Evolutionary conservation across 352 stramenopile genomes (phyloP).

Genomic region (Phytopythium montanum): DNA sequence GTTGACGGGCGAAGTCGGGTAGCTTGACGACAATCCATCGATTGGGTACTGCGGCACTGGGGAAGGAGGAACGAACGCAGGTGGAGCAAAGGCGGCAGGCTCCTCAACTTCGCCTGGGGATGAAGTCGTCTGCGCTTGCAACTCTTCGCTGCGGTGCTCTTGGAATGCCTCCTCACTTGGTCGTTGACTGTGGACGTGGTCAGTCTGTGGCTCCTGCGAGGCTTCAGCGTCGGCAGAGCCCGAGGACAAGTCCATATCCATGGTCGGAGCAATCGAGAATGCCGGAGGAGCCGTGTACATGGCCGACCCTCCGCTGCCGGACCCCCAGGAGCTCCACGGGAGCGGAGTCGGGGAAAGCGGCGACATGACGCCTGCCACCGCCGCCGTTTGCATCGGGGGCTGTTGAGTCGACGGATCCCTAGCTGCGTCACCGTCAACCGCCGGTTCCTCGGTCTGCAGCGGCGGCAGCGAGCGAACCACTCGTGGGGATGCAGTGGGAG

Average conservation of each 20-base stretch:
- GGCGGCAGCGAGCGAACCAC: not conserved
- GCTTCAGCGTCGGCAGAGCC: not conserved
- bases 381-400: not conserved
- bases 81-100: not conserved
- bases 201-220: not conserved
- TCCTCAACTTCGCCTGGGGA: not conserved
- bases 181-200: not conserved
- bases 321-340: slow-evolving; percentile 8
- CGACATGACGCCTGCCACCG: not conserved
- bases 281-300: slow-evolving; percentile 6
- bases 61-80: not conserved
- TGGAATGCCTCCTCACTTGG: not conserved
- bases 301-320: not conserved
- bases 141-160: not conserved
- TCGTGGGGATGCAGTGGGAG: not conserved
- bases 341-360: slow-evolving; percentile 6
- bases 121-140: not conserved
- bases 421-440: not conserved
- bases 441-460: slow-evolving; percentile 4
- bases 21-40: not conserved
- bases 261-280: slow-evolving; percentile 5
- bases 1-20: slow-evolving; percentile 5
- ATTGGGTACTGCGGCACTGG: not conserved
- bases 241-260: slow-evolving; percentile 1
- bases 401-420: not conserved